Conservation (phyloP, 495 filamentous ascomycete species). For the Cercophora newfieldiana region DNA sequence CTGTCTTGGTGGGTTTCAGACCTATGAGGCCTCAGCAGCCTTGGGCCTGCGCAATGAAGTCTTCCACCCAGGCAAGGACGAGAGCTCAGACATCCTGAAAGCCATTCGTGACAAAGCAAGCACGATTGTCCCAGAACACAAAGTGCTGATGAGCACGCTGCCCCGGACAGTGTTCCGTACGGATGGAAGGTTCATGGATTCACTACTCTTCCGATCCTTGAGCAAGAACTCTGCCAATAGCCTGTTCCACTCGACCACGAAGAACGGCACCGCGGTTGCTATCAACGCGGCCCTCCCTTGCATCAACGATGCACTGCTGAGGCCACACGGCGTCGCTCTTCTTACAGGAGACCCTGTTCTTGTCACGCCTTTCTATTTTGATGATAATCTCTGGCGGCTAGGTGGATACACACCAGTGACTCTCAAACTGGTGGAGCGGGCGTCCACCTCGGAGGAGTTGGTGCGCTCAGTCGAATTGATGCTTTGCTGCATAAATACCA, state of each 20-base stretch:
- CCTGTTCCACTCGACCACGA: conserved; percentile 67
- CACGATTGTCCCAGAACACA: conserved; percentile 73
- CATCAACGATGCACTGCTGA: conserved; percentile 82
- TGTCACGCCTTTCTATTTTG: conserved; percentile 74
- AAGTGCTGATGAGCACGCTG: conserved; percentile 82
- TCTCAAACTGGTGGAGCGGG: conserved; percentile 77
- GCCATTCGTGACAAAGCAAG: conserved; percentile 84
- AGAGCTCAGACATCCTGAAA: conserved; percentile 85
- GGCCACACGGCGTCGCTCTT: conserved; percentile 74
- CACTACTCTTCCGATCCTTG: conserved; percentile 71
- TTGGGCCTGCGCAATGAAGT: conserved; percentile 89
- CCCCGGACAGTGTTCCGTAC: conserved; percentile 76
- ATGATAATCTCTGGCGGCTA: conserved; percentile 90
- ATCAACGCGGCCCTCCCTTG: conserved; percentile 87
- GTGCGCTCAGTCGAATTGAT: conserved; percentile 79
- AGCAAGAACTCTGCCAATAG: conserved; percentile 72
- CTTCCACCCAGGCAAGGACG: conserved; percentile 86
- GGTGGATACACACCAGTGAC: conserved; percentile 83
- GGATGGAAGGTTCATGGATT: conserved; percentile 71
- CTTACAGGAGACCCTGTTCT: conserved; percentile 85
- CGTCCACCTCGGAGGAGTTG: conserved; percentile 65
- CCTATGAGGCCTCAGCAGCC: conserved; percentile 90
- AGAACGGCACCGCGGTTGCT: conserved; percentile 73
- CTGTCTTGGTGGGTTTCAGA: conserved; percentile 92
- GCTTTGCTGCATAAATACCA: conserved; percentile 78